Evolutionary conservation across 768 basidiomycete species (phyloP), one percentile per base, ranked within the genome.

Genomic region (Mycena floridula): DNA sequence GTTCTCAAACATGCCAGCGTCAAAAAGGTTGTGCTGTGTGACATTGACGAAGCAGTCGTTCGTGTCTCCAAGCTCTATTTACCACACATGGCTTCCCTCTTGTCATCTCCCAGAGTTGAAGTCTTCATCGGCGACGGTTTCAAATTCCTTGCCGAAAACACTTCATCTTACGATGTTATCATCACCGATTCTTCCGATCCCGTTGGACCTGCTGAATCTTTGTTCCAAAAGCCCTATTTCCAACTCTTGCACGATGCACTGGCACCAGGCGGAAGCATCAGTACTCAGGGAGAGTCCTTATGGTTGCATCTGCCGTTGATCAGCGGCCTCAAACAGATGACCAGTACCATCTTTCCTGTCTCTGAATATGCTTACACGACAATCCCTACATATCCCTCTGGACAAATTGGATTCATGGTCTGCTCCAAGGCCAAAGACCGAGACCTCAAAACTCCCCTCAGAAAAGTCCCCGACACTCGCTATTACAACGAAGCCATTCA

Each of bases 151-250:
- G 81, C 82, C 11, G 86, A 91, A 41, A 85, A 95, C 67, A 77
- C 85, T 54, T 70, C 80, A 40, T 81, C 81, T 41, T 96, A 95
- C 80, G 95, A 99, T 60, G 90, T 89, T 48, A 98, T 99, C 71
- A 89, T 99, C 69, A 99, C 95, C 50, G 95, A 99, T 64, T 97
- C 94, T 16, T 96, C 93, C 18, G 95, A 98, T 65, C 95, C 95
- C 28, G 91, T 97, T 44, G 95, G 95, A 35, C 95, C 95, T 35
- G 95, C 95, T 37, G 85, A 82, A 37, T 78, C 87, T 20, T 85
- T 98, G 51, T 98, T 99, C 77, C 79, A 98, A 67, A 88, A 93
- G 63, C 89, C 93, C 2, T 99, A 96, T 79, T 99, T 97, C 74
- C 77, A 90, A 63, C 82, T 98, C 26, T 76, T 99, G 46, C 81